These are phyloP conservation scores for Xylaria sp. DNA, from an alignment of 2,329 filamentous ascomycete genomes.

Conservation along the genomic window DNA sequence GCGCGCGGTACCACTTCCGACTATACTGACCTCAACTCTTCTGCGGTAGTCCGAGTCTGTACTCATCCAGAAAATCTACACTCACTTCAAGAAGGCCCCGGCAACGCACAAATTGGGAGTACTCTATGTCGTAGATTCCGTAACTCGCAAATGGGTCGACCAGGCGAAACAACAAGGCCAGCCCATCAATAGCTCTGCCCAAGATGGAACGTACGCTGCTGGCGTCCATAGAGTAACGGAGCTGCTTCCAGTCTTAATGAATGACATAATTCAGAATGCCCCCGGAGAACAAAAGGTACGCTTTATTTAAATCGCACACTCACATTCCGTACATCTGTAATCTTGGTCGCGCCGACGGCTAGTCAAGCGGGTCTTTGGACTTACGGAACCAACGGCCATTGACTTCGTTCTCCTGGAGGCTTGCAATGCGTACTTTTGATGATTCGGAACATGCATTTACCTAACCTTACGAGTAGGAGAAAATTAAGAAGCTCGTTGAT, in stretches of 20 bases:
- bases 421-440: conserved; percentile 37
- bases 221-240: conserved; percentile 97
- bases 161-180: conserved; percentile 89
- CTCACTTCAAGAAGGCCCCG: conserved; percentile 95
- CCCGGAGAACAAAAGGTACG: conserved; percentile 98
- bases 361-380: conserved; percentile 33
- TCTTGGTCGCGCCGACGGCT: conserved; percentile 44
- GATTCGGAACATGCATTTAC: conserved; percentile 56
- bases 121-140: conserved; percentile 99
- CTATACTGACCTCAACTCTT: conserved; percentile 42
- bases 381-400: conserved; percentile 24
- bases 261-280: conserved; percentile 88
- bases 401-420: conserved; percentile 14
- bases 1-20: conserved; percentile 34
- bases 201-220: conserved; percentile 92
- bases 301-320: conserved; percentile 54
- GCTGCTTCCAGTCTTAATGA: conserved; percentile 92
- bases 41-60: conserved; percentile 84
- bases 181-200: conserved; percentile 80
- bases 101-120: conserved; percentile 97
- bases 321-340: conserved; percentile 45
- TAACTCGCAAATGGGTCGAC: conserved; percentile 98
- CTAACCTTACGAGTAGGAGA: conserved; percentile 76
- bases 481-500: conserved; percentile 93
- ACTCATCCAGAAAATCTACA: conserved; percentile 95